Conservation (phyloP, 441 rosid species). For the Pelargonium cotyledonis region DNA sequence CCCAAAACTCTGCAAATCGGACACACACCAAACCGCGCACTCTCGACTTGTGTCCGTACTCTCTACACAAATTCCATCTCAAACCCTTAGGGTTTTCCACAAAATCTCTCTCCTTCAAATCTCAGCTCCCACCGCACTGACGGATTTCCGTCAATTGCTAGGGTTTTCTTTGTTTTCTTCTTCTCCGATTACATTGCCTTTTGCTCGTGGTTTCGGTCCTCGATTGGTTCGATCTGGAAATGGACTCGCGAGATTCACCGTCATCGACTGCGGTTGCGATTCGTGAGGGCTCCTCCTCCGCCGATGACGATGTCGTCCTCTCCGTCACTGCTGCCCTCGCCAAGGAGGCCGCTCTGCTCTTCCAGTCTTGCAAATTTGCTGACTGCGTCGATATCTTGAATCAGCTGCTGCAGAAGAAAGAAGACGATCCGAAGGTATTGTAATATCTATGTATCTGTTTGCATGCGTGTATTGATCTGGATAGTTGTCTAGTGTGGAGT, state of each 20-base stretch:
- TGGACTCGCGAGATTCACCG: constrained; percentile 74
- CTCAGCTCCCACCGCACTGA: not conserved
- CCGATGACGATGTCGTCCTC: constrained; percentile 51
- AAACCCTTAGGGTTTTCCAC: not conserved
- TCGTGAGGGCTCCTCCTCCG: constrained; percentile 28
- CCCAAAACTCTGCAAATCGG: not conserved
- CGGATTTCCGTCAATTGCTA: not conserved
- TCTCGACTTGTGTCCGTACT: not conserved
- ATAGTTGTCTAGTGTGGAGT: not conserved
- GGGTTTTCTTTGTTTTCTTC: constrained; percentile 1
- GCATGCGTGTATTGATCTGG: not conserved
- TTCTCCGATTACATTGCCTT: not conserved
- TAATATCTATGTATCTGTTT: not conserved
- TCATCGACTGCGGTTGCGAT: constrained; percentile 28
- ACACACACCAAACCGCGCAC: too few species aligned
- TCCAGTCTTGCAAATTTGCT: constrained; percentile 57
- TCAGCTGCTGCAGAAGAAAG: constrained; percentile 63
- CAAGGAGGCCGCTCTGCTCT: constrained; percentile 59
- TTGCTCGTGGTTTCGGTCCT: not conserved
- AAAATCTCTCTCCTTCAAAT: not conserved
- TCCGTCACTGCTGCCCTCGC: constrained; percentile 55
- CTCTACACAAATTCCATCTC: not conserved
- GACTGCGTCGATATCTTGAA: constrained; percentile 67
- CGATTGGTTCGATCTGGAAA: constrained; percentile 40
- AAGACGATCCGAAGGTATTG: constrained; percentile 74